Evolutionary conservation across 1,284 basidiomycete genomes (phyloP).

Genomic region (Microbotryomycetes sp.): DNA sequence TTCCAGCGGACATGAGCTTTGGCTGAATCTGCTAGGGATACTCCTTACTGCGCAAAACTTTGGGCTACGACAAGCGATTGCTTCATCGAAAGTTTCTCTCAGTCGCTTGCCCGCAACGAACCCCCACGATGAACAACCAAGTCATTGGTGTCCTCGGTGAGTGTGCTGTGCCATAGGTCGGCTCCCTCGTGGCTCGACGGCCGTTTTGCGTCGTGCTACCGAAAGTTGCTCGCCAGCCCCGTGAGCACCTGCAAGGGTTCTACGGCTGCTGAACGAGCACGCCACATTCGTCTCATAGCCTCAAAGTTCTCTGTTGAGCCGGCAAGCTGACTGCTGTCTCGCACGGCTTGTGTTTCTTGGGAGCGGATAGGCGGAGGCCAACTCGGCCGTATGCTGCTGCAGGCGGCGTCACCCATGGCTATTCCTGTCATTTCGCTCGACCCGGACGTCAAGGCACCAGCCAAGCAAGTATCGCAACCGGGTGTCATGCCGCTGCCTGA

Average conservation of each 20-base stretch:
- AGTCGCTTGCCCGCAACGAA: background rate
- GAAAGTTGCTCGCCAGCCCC: background rate
- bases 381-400: constrained; percentile 93
- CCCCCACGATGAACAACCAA: constrained; percentile 21
- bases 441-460: constrained; percentile 67
- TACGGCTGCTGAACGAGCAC: background rate
- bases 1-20: too few species aligned
- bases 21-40: too few species aligned
- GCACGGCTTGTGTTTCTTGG: background rate
- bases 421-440: constrained; percentile 85
- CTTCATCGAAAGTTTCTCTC: too few species aligned
- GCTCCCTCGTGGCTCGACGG: background rate
- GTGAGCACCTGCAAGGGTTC: background rate
- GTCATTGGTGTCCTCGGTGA: constrained; percentile 30
- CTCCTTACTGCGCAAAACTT: too few species aligned
- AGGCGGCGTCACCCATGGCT: constrained; percentile 81
- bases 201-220: background rate
- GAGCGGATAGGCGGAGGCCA: constrained; percentile 75
- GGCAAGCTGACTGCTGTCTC: background rate
- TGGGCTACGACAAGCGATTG: too few species aligned
- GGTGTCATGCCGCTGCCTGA: constrained; percentile 15
- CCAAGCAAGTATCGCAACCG: constrained; percentile 66
- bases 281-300: too few species aligned
- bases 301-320: background rate
- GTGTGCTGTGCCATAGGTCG: background rate